Percentiles rank a stretch among this genome's conserved stretches.
phyloP scores from a whole-genome alignment of 2,329 filamentous ascomycete species.

The Cordyceps tenuipes region DNA sequence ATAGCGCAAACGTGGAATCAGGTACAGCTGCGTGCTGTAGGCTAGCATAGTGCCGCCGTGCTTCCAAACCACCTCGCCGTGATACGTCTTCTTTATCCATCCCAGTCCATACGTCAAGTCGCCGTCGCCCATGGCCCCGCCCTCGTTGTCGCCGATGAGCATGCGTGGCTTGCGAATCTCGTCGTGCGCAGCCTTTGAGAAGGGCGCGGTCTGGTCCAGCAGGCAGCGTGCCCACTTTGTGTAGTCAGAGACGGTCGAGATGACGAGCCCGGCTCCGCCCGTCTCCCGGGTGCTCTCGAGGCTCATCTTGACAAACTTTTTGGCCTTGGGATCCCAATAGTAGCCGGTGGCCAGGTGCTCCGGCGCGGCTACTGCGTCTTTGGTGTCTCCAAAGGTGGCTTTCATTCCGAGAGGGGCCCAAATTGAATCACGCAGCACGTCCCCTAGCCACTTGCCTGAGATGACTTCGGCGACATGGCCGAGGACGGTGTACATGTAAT shows the following conservation, averaged over 20 bases:
- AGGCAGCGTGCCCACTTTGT: constrained; percentile 42
- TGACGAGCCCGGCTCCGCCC: constrained; percentile 32
- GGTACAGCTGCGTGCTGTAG: constrained; percentile 3
- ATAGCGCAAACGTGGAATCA: not conserved
- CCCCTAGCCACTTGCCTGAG: constrained; percentile 28
- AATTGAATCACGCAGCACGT: constrained; percentile 32
- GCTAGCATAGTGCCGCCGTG: not conserved
- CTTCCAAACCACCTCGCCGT: constrained; percentile 5
- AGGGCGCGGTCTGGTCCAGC: constrained; percentile 23
- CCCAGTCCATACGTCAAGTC: constrained; percentile 7
- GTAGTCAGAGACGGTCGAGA: constrained; percentile 43
- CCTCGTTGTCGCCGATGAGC: not conserved
- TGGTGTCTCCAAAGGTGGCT: constrained; percentile 28
- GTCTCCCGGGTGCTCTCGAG: constrained; percentile 20
- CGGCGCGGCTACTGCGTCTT: constrained; percentile 18
- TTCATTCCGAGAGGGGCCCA: constrained; percentile 40
- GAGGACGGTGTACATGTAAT: constrained; percentile 39
- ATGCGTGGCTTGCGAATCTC: constrained; percentile 15
- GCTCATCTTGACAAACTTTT: constrained; percentile 19
- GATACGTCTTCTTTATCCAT: constrained; percentile 6
- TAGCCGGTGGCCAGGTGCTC: constrained; percentile 35
- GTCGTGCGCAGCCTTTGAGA: constrained; percentile 19
- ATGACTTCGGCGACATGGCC: constrained; percentile 38
- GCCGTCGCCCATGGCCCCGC: not conserved
- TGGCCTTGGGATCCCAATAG: constrained; percentile 25